Evolutionary conservation across 176 grass and related monocot species (phyloP).

Genomic region (Raddia distichophylla): DNA sequence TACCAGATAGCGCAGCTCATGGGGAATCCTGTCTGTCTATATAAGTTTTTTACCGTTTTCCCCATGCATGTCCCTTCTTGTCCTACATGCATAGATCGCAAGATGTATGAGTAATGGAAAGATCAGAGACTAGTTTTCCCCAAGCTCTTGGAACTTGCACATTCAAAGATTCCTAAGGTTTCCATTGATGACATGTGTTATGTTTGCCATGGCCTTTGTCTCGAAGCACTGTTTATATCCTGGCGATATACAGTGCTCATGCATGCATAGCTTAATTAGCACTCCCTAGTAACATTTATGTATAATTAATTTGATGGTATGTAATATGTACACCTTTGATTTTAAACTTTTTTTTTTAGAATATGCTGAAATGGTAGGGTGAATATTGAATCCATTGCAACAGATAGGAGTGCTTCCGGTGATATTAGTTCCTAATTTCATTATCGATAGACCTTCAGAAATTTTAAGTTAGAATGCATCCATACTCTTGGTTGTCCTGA

Average conservation of each 20-base stretch:
- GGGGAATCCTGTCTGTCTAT: slow-evolving; percentile 42
- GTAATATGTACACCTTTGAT: not conserved
- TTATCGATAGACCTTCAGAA: not conserved
- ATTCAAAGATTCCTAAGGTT: slow-evolving; percentile 63
- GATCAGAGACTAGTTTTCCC: slow-evolving; percentile 51
- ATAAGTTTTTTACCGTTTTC: slow-evolving; percentile 27
- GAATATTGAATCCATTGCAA: not conserved
- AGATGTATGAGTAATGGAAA: slow-evolving; percentile 38
- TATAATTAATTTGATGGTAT: not conserved
- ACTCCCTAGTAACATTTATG: not conserved
- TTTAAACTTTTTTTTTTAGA: not conserved
- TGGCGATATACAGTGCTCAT: not conserved
- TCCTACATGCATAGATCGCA: slow-evolving; percentile 41
- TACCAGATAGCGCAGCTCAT: slow-evolving; percentile 24
- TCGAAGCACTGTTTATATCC: slow-evolving; percentile 21
- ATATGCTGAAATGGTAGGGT: not conserved
- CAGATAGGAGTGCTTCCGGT: not conserved
- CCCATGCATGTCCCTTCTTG: slow-evolving; percentile 41
- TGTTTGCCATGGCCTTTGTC: slow-evolving; percentile 10
- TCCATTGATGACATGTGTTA: slow-evolving; percentile 49
- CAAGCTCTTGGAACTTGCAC: slow-evolving; percentile 61
- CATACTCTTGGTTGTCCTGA: not conserved
- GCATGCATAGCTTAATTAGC: not conserved
- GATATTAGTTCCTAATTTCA: not conserved
- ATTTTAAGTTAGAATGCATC: not conserved